A percentile compares a stretch with the other conserved stretches of the same genome.
phyloP scores from a whole-genome alignment of 345 rosid genomes.

The Crucihimalaya himalaica region DNA sequence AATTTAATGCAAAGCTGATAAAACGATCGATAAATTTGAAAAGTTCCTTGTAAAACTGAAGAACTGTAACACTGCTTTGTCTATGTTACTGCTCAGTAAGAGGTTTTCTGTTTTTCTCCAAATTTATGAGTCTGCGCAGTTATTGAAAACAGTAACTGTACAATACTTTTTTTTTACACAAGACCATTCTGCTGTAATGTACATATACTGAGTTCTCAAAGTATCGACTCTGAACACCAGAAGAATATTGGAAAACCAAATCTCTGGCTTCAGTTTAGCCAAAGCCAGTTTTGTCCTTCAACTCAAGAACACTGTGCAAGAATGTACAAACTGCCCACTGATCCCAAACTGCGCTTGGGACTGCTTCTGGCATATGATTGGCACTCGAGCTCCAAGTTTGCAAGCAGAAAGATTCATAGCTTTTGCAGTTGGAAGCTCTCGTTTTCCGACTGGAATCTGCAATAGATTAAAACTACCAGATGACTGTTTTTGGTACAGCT shows the following conservation, averaged over 20 bases:
- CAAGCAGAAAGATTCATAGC: conserved; percentile 48
- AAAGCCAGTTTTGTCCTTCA: conserved; percentile 28
- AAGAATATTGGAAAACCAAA: not conserved
- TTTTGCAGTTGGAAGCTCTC: conserved; percentile 42
- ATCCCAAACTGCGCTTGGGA: conserved; percentile 50
- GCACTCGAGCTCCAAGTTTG: conserved; percentile 53
- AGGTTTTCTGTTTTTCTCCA: not conserved
- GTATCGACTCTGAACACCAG: conserved; percentile 28
- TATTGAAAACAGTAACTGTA: not conserved
- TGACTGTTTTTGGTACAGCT: conserved; percentile 50
- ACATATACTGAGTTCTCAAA: conserved; percentile 29
- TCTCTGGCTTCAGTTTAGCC: conserved; percentile 31
- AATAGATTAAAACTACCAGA: conserved; percentile 32
- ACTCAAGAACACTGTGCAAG: conserved; percentile 58
- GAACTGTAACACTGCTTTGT: conserved; percentile 9
- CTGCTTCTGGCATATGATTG: conserved; percentile 57
- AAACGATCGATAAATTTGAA: not conserved
- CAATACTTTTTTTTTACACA: not conserved
- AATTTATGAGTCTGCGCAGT: not conserved
- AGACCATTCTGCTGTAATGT: conserved; percentile 23
- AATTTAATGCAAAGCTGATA: not conserved
- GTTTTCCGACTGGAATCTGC: conserved; percentile 46
- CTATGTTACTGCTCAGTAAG: not conserved
- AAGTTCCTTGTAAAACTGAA: not conserved
- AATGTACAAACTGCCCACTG: conserved; percentile 54